Base-by-base conservation (phyloP, 108 stramenopile species). In the Cyclotella cryptica region DNA sequence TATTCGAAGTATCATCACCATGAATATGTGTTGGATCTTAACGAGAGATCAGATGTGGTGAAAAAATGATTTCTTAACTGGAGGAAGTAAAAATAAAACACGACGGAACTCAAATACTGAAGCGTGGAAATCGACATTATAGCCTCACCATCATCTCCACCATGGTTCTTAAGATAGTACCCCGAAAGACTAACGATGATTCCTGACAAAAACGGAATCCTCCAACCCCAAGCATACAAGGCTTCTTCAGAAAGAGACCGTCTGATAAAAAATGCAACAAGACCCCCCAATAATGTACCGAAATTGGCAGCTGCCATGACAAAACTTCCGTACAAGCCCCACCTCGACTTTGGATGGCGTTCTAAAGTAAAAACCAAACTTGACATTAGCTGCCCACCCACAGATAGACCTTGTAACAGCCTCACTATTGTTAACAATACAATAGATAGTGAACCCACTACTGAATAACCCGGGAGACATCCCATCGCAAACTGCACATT, bases 141-240 rank as follows among this genome's bases (percentile, higher is more conserved):
- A 49, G n/a, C 6, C 47, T 58, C 14, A 58, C 81, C 84, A 59
- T 89, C 89, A 26, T 87, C 85, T 27, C 66, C 75, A 46, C 85
- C 79, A 69, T 85, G 80, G 44, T 85, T 75, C 44, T 80, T 77
- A 10, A 93, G 84, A 66, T 90, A 93, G 11, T 87, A 59, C 0
- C 88, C 92, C 51, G 77, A 86, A 27, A 82, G 54, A 30, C 78
- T 74, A 3, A 93, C 85, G 46, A 88, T 18, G 35, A 90, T 87
- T 1, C 92, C 92, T 5, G 81, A 73, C 24, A 89, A 45, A 71
- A 93, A 91, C 1, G 90, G 90, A 29, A 93, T 30, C n/a, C 92
- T 39, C 92, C 92, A 93, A 26, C 90, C 92, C 85, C 85, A 93
- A 27, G 60, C 10, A 29, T 59, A 55, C 14, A 93, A 63, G 28